A percentile compares a stretch with the other conserved stretches of the same genome.
phyloP scores from a whole-genome alignment of 495 filamentous ascomycete genomes.

The Venustampulla echinocandica region DNA sequence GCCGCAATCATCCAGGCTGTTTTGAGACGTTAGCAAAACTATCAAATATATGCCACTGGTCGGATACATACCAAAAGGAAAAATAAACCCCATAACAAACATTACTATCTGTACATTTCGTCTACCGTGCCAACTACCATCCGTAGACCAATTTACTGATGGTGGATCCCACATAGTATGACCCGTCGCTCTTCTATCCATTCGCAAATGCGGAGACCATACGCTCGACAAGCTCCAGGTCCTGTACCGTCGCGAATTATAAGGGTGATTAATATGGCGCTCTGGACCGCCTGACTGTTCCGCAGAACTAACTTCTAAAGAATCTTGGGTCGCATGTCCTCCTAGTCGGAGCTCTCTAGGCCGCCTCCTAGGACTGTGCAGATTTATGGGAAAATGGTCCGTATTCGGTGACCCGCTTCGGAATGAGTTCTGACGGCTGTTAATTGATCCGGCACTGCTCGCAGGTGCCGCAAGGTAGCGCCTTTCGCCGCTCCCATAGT shows the following conservation, averaged over 20 bases:
- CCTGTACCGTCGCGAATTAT: constrained; percentile 9
- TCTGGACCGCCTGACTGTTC: constrained; percentile 12
- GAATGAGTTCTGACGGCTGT: constrained; percentile 36
- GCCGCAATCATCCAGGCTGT: constrained; percentile 78
- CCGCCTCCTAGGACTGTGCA: constrained; percentile 45
- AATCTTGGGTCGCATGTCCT: constrained; percentile 22
- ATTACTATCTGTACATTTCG: constrained; percentile 75
- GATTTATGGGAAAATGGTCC: constrained; percentile 37
- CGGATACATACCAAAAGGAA: constrained; percentile 61
- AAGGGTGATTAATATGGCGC: constrained; percentile 9
- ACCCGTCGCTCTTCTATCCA: constrained; percentile 47
- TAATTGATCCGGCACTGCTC: constrained; percentile 31
- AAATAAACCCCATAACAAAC: constrained; percentile 83
- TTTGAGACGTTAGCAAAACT: constrained; percentile 1
- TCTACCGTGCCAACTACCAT: constrained; percentile 51
- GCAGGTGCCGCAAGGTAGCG: constrained; percentile 35
- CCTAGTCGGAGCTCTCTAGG: constrained; percentile 25
- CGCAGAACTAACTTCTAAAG: constrained; percentile 19
- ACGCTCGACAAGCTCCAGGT: constrained; percentile 43
- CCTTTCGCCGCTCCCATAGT: constrained; percentile 47
- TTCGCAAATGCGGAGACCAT: constrained; percentile 69
- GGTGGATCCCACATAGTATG: constrained; percentile 61
- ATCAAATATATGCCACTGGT: constrained; percentile 19
- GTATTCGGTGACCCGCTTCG: constrained; percentile 34
- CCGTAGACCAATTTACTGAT: constrained; percentile 53